Conservation (phyloP, 345 rosid species). For the Eucalyptus curtisii region DNA sequence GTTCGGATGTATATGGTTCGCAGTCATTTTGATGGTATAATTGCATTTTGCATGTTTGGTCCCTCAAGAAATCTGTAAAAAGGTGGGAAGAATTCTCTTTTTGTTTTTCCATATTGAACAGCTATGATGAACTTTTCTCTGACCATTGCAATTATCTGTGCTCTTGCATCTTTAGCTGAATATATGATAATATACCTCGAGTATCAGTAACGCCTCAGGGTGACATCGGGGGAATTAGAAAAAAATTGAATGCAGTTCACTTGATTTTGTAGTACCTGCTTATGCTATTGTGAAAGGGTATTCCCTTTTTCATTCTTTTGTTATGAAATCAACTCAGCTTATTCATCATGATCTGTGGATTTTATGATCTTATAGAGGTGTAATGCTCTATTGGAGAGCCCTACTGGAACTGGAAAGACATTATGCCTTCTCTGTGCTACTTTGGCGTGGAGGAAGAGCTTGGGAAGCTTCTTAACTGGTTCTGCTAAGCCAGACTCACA, state of each 20-base stretch:
- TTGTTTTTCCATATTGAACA: background rate
- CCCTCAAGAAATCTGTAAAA: background rate
- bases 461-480: constrained; percentile 62
- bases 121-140: background rate
- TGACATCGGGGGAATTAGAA: background rate
- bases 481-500: constrained; percentile 9
- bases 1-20: background rate
- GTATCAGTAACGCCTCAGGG: background rate
- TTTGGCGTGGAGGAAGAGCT: constrained; percentile 94
- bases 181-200: background rate
- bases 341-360: background rate
- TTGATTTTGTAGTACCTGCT: background rate
- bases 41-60: background rate
- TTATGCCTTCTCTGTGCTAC: constrained; percentile 93
- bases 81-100: background rate
- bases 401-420: constrained; percentile 97
- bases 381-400: constrained; percentile 95
- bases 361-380: constrained; percentile 34
- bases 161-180: background rate
- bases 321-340: background rate
- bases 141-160: background rate
- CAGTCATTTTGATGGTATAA: background rate
- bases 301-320: background rate
- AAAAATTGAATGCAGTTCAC: background rate
- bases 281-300: background rate